Conservation (phyloP, 371 early-diverging fungal genomes). For the Gilbertella persicaria region DNA sequence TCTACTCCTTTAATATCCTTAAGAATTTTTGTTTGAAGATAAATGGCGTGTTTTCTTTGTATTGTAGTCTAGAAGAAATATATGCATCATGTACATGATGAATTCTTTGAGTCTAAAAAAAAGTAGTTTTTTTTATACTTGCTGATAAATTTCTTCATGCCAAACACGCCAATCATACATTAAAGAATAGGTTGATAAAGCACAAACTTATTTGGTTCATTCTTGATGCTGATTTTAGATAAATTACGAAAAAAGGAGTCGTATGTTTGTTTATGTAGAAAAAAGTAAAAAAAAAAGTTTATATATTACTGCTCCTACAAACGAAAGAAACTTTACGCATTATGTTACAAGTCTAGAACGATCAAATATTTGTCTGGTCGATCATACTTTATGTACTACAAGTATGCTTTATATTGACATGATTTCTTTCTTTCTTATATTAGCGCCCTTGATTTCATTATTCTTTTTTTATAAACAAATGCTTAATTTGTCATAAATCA, state of each 20-base stretch:
- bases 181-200: background rate
- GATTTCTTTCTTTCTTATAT: background rate
- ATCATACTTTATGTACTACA: background rate
- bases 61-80: no score
- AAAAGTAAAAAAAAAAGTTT: background rate
- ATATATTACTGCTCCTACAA: background rate
- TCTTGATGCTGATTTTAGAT: background rate
- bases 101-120: no score
- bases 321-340: background rate
- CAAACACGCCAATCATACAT: no score
- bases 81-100: no score
- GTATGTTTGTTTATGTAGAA: background rate
- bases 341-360: background rate
- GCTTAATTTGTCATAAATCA: background rate
- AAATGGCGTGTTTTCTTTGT: no score
- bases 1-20: no score
- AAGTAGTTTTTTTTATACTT: no score
- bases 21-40: no score
- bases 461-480: background rate
- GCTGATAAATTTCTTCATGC: no score
- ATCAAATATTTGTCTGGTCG: background rate
- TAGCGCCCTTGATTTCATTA: background rate
- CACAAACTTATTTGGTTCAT: no score
- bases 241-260: background rate
- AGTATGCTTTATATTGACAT: background rate